Evolutionary conservation across 1,284 basidiomycete genomes (phyloP).

Genomic region (Boletus mariae): DNA sequence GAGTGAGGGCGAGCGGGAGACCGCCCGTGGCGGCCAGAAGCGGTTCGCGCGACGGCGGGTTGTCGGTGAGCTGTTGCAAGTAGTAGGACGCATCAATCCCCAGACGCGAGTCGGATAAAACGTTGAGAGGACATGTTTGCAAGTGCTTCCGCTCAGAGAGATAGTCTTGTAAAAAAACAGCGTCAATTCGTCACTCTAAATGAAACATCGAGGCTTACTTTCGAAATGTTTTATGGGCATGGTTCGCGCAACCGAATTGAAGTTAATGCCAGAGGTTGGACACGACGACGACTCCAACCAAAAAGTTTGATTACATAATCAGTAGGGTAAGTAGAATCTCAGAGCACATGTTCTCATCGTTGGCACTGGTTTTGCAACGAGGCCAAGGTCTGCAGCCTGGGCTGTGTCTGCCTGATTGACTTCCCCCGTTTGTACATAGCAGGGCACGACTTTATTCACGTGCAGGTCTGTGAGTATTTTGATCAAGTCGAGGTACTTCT

Average conservation of each 20-base stretch:
- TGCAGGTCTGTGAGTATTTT: too few species aligned
- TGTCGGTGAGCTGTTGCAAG: constrained; percentile 76
- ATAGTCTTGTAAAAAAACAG: constrained; percentile 45
- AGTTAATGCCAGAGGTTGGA: not conserved
- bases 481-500: too few species aligned
- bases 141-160: constrained; percentile 85
- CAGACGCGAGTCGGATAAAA: constrained; percentile 88
- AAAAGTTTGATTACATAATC: constrained; percentile 26
- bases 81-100: constrained; percentile 97
- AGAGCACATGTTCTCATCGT: too few species aligned
- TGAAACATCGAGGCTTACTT: constrained; percentile 34
- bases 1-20: constrained; percentile 79
- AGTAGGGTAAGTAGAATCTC: not conserved
- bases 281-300: too few species aligned
- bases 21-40: constrained; percentile 93
- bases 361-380: too few species aligned
- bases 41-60: constrained; percentile 78
- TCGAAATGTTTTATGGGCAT: constrained; percentile 58
- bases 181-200: not conserved
- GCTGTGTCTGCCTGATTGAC: too few species aligned
- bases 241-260: not conserved
- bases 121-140: constrained; percentile 78
- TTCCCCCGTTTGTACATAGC: too few species aligned
- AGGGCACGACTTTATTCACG: too few species aligned
- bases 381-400: too few species aligned